phyloP scores from a whole-genome alignment of 441 rosid genomes.

The Adansonia gregorii region DNA sequence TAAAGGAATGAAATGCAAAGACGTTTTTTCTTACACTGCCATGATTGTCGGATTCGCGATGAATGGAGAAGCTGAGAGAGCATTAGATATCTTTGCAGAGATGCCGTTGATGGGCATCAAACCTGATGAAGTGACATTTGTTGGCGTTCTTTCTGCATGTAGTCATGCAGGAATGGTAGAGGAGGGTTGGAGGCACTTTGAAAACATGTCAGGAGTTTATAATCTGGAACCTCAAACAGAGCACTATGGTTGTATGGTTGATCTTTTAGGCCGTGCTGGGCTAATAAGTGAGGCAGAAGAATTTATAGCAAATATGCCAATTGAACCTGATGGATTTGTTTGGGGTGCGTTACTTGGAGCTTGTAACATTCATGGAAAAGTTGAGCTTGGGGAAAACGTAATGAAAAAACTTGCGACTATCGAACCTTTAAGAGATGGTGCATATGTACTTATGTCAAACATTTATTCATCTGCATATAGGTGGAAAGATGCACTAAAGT shows the following conservation, averaged over 20 bases:
- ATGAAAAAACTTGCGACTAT: slow-evolving; percentile 27
- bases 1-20: slow-evolving; percentile 32
- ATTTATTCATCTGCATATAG: slow-evolving; percentile 34
- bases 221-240: slow-evolving; percentile 43
- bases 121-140: slow-evolving; percentile 43
- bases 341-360: slow-evolving; percentile 45
- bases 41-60: slow-evolving; percentile 39
- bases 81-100: slow-evolving; percentile 36
- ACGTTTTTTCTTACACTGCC: slow-evolving; percentile 44
- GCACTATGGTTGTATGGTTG: slow-evolving; percentile 43
- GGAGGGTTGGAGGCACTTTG: slow-evolving; percentile 39
- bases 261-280: slow-evolving; percentile 38
- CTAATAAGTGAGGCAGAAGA: slow-evolving; percentile 32
- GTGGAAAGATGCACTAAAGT: slow-evolving; percentile 37
- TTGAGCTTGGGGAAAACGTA: slow-evolving; percentile 34
- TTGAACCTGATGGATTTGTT: slow-evolving; percentile 36
- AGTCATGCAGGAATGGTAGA: slow-evolving; percentile 43
- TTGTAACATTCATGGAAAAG: slow-evolving; percentile 38
- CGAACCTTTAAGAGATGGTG: slow-evolving; percentile 36
- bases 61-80: slow-evolving; percentile 39
- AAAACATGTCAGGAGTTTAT: slow-evolving; percentile 40
- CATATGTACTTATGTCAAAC: slow-evolving; percentile 39
- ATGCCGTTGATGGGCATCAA: slow-evolving; percentile 36
- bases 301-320: slow-evolving; percentile 33
- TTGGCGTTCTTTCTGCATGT: slow-evolving; percentile 42